These are phyloP conservation scores for Glycine latifolia DNA, from an alignment of 306 rosid species.

Conservation along the genomic window DNA sequence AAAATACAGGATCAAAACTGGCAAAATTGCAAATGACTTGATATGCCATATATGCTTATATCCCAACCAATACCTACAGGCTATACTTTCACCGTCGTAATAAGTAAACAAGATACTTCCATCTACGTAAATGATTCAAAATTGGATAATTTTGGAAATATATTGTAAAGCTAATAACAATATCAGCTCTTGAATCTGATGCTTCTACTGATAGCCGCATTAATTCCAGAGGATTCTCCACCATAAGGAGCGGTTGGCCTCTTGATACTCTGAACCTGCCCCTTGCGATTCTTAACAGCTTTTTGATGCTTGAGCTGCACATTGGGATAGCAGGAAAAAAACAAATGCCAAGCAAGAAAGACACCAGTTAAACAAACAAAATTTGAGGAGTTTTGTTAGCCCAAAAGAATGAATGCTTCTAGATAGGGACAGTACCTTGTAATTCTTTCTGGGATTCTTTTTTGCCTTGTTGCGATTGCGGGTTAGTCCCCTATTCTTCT, in stretches of 20 bases:
- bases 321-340: slow-evolving; percentile 29
- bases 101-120: too few species aligned
- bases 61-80: not conserved
- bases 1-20: slow-evolving; percentile 33
- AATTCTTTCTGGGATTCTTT: slow-evolving; percentile 94
- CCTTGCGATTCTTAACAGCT: slow-evolving; percentile 64
- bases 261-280: slow-evolving; percentile 72
- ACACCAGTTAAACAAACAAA: slow-evolving; percentile 8
- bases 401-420: not conserved
- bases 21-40: not conserved
- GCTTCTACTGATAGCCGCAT: slow-evolving; percentile 75
- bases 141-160: slow-evolving; percentile 9
- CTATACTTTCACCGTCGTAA: not conserved
- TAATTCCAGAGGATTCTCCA: slow-evolving; percentile 87
- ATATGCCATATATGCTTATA: too few species aligned
- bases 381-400: not conserved
- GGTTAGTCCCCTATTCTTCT: slow-evolving; percentile 88
- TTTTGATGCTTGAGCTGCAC: slow-evolving; percentile 78
- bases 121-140: slow-evolving; percentile 11
- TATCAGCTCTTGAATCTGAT: slow-evolving; percentile 63
- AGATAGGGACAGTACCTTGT: slow-evolving; percentile 65
- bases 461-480: slow-evolving; percentile 67
- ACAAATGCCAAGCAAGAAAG: not conserved
- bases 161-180: slow-evolving; percentile 10
- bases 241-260: slow-evolving; percentile 66